Base-by-base conservation (phyloP, 2,329 filamentous ascomycete genomes). In the Epichloe scottii region DNA sequence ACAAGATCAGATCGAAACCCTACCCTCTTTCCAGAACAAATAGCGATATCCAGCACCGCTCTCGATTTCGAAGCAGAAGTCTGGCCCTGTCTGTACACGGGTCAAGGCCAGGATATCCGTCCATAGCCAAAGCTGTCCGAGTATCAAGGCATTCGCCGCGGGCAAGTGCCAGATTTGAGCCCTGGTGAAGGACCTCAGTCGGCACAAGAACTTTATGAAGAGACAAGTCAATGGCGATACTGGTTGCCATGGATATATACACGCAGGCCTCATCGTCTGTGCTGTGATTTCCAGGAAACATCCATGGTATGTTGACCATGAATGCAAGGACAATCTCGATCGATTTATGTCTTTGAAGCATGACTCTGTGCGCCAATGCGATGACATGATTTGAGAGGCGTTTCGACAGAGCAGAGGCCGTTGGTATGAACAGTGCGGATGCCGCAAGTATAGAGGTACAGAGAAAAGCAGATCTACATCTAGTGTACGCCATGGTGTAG, bases 261-360 rank as follows among this genome's bases (percentile, higher is more conserved):
- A 79, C 76, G 52, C 82, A 86, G 0, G 84, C 86, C 58, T 87
- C 84, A 54, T 88, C 84, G 56, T 87, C 84, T 10, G 81, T 81
- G 62, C 79, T 82, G 58, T 84, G 80, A 53, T 77, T 69, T 2
- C 81, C 81, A 1, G 81, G 81, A 33, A 79, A 78, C 76, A 87
- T 86, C 84, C 84, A 88, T 0, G 84, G 84, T 6, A 88, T 77
- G 54, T 87, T 87, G 34, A 86, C 76, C 79, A 88, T 84, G 60
- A 87, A 87, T 0, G 81, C 84, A 1, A 88, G 68, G 0, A 88
- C 80, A 51, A 88, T 86, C 61, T 88, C 84, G 5, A 86, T 82
- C 0, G 84, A 88, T 51, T 82, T 77, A 58, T 81, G 76, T 2
- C 82, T 77, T 44, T 77, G 74, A 0, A 73, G 67, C 47, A 84